Evolutionary conservation across 1,284 basidiomycete species (phyloP).

Genomic region (Tylopilus microsporus): DNA sequence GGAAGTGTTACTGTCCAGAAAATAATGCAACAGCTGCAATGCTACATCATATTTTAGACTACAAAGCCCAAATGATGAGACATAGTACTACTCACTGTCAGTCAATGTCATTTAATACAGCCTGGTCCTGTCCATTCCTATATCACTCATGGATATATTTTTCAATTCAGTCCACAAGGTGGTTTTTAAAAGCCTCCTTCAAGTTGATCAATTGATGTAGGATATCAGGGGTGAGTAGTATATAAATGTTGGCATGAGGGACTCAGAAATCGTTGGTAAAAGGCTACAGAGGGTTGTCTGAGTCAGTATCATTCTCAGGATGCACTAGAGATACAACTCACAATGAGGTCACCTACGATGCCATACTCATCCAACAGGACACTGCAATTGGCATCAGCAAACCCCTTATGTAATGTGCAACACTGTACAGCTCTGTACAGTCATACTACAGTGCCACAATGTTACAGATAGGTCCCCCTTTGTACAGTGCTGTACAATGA

Average conservation of each 20-base stretch:
- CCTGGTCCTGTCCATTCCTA: neutral
- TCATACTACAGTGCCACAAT: too few species aligned
- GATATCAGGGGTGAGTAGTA: too few species aligned
- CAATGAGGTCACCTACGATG: neutral
- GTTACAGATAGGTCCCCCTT: too few species aligned
- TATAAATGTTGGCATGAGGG: neutral
- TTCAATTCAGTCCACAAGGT: conserved; percentile 1
- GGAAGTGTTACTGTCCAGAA: neutral
- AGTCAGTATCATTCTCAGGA: neutral
- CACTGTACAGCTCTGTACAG: too few species aligned
- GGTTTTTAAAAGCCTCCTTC: neutral
- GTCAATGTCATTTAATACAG: conserved; percentile 1
- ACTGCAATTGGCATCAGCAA: too few species aligned
- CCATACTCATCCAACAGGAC: neutral
- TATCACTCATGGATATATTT: neutral
- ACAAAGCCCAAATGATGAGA: neutral
- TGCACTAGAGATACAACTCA: neutral
- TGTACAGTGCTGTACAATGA: too few species aligned
- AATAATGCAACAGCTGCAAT: conserved; percentile 1
- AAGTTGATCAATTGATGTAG: too few species aligned
- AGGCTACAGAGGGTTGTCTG: neutral
- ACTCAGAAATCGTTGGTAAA: conserved; percentile 4
- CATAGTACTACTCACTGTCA: neutral
- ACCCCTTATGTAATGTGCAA: too few species aligned
- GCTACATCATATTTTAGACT: neutral